Percentiles rank a stretch among this genome's conserved stretches.
Conservation (phyloP, 2,329 filamentous ascomycete genomes). For the Penicillium sp. region DNA sequence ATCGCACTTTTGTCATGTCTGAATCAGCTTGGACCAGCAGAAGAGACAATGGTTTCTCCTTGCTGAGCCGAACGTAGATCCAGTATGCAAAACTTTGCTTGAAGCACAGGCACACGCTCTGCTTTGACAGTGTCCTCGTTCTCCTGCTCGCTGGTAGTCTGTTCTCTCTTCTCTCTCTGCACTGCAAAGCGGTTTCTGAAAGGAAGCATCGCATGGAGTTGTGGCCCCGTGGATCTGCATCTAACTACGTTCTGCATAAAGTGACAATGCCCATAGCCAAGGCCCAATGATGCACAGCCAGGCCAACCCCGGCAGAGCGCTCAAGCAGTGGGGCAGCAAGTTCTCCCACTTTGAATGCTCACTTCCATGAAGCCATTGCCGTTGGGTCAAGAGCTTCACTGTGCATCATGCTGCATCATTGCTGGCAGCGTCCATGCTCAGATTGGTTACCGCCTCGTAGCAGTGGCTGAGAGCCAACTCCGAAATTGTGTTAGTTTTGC, state of each 20-base stretch:
- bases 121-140: neutral
- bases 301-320: neutral
- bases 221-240: constrained; percentile 22
- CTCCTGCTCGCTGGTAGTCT: neutral
- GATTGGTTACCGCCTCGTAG: neutral
- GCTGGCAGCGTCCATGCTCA: neutral
- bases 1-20: neutral
- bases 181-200: constrained; percentile 8
- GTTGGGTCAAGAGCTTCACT: neutral
- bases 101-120: neutral
- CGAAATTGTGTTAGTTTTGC: neutral
- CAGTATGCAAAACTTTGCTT: neutral
- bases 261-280: constrained; percentile 15
- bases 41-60: neutral
- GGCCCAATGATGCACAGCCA: neutral
- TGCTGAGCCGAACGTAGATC: neutral
- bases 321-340: neutral
- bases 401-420: neutral
- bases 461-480: neutral
- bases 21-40: neutral
- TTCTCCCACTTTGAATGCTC: neutral
- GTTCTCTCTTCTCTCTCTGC: constrained; percentile 1
- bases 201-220: constrained; percentile 14
- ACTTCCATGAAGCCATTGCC: neutral
- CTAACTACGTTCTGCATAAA: constrained; percentile 41